Conservation (phyloP, 108 stramenopile genomes). For the Aurantiochytrium sp. region DNA sequence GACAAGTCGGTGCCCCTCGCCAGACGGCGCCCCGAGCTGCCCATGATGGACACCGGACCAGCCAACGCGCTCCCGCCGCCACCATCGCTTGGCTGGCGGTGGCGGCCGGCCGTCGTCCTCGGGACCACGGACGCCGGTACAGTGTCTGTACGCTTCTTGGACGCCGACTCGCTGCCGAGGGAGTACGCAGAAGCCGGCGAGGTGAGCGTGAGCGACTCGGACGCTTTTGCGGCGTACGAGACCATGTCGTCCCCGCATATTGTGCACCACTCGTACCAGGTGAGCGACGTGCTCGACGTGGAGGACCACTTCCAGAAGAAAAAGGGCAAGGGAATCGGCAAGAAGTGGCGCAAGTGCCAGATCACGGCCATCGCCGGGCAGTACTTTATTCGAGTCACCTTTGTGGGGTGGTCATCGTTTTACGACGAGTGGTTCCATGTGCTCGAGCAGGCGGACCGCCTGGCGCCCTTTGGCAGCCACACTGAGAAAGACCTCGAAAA, state of each 20-base stretch:
- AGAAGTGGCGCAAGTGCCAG: slow-evolving; percentile 17
- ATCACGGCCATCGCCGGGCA: neutral
- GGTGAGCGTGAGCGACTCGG: neutral
- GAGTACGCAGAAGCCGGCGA: neutral
- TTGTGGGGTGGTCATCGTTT: slow-evolving; percentile 1
- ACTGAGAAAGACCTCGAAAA: neutral
- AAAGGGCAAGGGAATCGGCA: too few species aligned
- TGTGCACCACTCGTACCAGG: neutral
- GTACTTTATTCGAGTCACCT: slow-evolving; percentile 15
- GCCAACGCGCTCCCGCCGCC: neutral
- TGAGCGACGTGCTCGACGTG: neutral
- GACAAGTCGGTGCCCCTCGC: neutral
- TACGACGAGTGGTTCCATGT: slow-evolving; percentile 22
- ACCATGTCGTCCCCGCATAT: neutral
- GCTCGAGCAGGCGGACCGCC: neutral
- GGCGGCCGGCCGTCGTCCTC: neutral
- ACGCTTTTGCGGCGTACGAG: neutral
- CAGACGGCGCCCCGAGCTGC: neutral
- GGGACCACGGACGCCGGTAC: neutral
- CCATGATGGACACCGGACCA: neutral
- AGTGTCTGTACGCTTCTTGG: neutral
- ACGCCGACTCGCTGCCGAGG: neutral
- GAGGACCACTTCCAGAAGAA: neutral
- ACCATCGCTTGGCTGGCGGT: neutral
- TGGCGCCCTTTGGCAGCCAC: neutral